Base-by-base conservation (phyloP, 805 yeast genomes). In the Zygosaccharomyces pseudorouxii region DNA sequence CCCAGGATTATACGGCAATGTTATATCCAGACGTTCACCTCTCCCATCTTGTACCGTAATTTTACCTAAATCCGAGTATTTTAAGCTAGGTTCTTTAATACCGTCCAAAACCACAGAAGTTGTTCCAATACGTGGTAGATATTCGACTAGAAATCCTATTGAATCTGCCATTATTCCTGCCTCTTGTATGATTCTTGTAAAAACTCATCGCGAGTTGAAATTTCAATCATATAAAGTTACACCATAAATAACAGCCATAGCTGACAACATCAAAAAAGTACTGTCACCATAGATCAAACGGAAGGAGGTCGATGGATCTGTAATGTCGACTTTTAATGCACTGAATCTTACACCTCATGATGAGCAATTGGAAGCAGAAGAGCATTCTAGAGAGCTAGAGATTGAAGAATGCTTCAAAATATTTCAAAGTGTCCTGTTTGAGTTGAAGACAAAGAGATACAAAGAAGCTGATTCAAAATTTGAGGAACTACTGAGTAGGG, bases 361-460 rank as follows among this genome's bases (percentile, higher is more conserved):
- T 44, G 68, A 77, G 4, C 68, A 68, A 16, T 71, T 79, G 30
- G 92, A 87, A 54, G 85, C 84, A 29, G 96, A 90, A 54, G 92
- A 89, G 54, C 96, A 89, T 59, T 85, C 97, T 1, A 73, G 96
- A 42, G 99, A 93, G 63, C 71, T 92, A 20, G 97, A 92, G 58
- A 78, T 79, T 18, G 98, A 93, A 64, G 86, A 86, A 60, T 93
- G 96, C 3, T 84, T 85, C 63, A 80, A 79, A 55, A 68, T 82
- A 10, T 89, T 85, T 62, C 88, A 88, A 57, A 67, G 68, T 18
- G 97, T 97, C 0, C 70, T 93, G 38, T 64, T 68, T 8, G 69
- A 69, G 8, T 92, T 93, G 55, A 80, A 81, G 53, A 64, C 69
- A 1, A 67, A 69, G 2, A 60, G 77, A 2, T 76, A 73, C 51